Evolutionary conservation across 768 basidiomycete species (phyloP), one percentile per base, ranked within the genome.

Genomic region (Trametes cingulata): DNA sequence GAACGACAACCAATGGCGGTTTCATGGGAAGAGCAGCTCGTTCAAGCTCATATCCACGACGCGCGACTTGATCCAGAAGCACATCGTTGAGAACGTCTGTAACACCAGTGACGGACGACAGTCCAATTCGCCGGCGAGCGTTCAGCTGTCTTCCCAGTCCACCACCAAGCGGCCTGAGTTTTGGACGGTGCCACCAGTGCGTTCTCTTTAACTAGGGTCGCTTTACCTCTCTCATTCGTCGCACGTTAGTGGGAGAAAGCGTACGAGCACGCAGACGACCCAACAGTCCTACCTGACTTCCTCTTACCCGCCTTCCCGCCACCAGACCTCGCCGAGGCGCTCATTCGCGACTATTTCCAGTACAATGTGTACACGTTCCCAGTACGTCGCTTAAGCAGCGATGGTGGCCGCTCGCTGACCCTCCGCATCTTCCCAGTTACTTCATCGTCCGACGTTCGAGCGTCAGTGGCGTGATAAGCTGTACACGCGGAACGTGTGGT

Each of bases 321-420:
- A 0, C 67, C 72, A 15, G 86, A 88, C 58, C 81, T 93, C 17
- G 81, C 81, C 8, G 67, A 72, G 27, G 69, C 65, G 17, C 78
- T 97, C 29, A 82, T 95, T 63, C 74, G 83, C 39, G 75, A 87
- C 27, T 94, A 85, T 69, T 96, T 96, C 65, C 64, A 73, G 2
- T 77, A 85, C 59, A 71, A 79, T 50, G 89, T 93, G 67, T 67
- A 70, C 27, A 76, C 82, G 36, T 77, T 85, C 55, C 90, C 91
- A 7, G 61, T 58, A 50, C n/a, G 54, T 39, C 36, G 29, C n/a
- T 19, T 17, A 19, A 50, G 19, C 37, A 46, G 45, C 52, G 24
- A 45, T 39, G 27, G 7, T 48, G 13, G 24, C 35, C 12, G 35
- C 13, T 14, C 35, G 29, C 40, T 52, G 36, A 50, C 35, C 35